phyloP scores from a whole-genome alignment of 371 early-diverging fungal genomes.

The Rhizopus arrhizus region DNA sequence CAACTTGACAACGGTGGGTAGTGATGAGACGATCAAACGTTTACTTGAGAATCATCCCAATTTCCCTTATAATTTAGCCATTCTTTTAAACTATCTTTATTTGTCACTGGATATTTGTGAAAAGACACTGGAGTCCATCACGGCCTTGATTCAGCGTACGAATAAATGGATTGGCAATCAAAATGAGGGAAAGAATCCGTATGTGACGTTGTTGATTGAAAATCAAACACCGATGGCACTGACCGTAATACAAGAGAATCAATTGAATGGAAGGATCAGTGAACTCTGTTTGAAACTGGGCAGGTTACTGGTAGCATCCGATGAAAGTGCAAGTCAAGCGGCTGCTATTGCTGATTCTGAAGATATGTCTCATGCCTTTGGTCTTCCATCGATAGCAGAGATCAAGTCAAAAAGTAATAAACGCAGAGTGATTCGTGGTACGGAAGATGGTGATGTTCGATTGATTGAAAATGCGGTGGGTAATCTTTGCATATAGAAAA shows the following conservation, averaged over 20 bases:
- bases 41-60: slow-evolving; percentile 23
- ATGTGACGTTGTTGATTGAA: slow-evolving; percentile 18
- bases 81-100: slow-evolving; percentile 20
- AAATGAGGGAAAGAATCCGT: slow-evolving; percentile 20
- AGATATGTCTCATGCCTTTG: slow-evolving; percentile 34
- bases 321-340: slow-evolving; percentile 17
- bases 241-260: not conserved
- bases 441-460: slow-evolving; percentile 52
- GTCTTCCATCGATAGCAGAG: slow-evolving; percentile 12
- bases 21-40: slow-evolving; percentile 34
- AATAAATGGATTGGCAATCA: slow-evolving; percentile 50
- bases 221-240: slow-evolving; percentile 7
- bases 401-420: slow-evolving; percentile 31
- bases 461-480: slow-evolving; percentile 50
- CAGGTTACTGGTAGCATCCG: slow-evolving; percentile 16
- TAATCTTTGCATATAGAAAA: slow-evolving; percentile 30
- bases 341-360: slow-evolving; percentile 8
- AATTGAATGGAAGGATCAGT: not conserved
- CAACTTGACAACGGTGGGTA: slow-evolving; percentile 53
- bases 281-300: slow-evolving; percentile 22
- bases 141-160: slow-evolving; percentile 43
- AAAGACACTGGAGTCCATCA: slow-evolving; percentile 30
- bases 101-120: slow-evolving; percentile 25
- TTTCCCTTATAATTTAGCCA: slow-evolving; percentile 17
- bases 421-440: slow-evolving; percentile 45